phyloP scores from a whole-genome alignment of 768 basidiomycete species.

The Lactarius hengduanensis region DNA sequence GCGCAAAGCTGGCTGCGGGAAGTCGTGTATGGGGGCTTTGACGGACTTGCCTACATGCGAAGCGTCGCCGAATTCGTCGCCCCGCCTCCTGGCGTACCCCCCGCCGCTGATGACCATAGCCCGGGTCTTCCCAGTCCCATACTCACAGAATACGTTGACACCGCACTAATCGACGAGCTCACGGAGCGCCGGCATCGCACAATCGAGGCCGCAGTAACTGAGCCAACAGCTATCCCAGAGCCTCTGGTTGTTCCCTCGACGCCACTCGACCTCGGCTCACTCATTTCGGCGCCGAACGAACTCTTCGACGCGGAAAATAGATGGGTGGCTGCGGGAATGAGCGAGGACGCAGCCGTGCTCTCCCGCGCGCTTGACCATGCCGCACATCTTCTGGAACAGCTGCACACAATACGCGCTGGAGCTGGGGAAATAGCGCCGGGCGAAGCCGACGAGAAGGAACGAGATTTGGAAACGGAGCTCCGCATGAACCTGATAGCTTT shows the following conservation, averaged over 20 bases:
- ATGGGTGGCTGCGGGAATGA: conserved; percentile 37
- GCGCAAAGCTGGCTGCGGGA: conserved; percentile 69
- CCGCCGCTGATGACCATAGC: not conserved
- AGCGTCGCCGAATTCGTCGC: conserved; percentile 73
- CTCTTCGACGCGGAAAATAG: conserved; percentile 40
- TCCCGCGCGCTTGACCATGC: conserved; percentile 58
- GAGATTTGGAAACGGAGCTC: conserved; percentile 53
- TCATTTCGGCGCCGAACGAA: conserved; percentile 44
- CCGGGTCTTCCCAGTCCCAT: not conserved
- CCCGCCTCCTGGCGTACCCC: conserved; percentile 29
- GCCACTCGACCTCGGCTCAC: conserved; percentile 43
- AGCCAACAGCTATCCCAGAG: not conserved
- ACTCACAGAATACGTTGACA: conserved; percentile 20
- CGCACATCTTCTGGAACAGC: conserved; percentile 48
- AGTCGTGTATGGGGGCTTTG: conserved; percentile 76
- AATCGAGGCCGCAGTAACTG: conserved; percentile 9
- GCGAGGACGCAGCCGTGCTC: conserved; percentile 46
- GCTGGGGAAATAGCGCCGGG: conserved; percentile 22
- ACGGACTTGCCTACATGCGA: conserved; percentile 72
- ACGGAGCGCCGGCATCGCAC: conserved; percentile 25
- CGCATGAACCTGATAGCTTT: conserved; percentile 74
- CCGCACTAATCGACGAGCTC: conserved; percentile 20
- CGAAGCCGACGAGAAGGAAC: conserved; percentile 39
- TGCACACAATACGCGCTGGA: conserved; percentile 37
- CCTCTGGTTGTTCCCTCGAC: not conserved